phyloP scores from a whole-genome alignment of 2,329 filamentous ascomycete species.

The Aspergillus persii region DNA sequence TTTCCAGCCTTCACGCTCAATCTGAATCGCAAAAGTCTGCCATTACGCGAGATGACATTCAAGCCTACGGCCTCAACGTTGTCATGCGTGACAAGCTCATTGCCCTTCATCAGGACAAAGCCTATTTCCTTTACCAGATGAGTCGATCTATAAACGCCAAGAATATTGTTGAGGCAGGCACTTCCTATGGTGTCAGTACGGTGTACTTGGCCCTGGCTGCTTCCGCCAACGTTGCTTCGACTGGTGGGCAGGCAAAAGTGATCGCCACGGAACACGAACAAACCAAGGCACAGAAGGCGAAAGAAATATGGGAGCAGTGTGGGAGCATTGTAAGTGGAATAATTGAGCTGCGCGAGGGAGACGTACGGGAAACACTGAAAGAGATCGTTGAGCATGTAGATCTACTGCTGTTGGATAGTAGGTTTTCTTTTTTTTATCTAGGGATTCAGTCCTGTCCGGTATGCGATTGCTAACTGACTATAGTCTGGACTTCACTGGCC shows the following conservation, averaged over 20 bases:
- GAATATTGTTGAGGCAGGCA: constrained; percentile 59
- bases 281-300: constrained; percentile 52
- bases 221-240: constrained; percentile 43
- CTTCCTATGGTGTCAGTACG: constrained; percentile 61
- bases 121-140: constrained; percentile 56
- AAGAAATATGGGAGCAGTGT: constrained; percentile 52
- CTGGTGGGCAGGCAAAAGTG: constrained; percentile 43
- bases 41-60: constrained; percentile 2
- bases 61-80: constrained; percentile 32
- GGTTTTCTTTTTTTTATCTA: constrained; percentile 41
- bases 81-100: constrained; percentile 58
- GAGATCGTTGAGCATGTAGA: constrained; percentile 52
- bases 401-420: constrained; percentile 60
- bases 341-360: constrained; percentile 59
- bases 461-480: not conserved
- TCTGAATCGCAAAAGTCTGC: constrained; percentile 34
- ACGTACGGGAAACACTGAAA: constrained; percentile 57
- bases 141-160: constrained; percentile 49
- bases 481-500: constrained; percentile 42
- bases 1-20: constrained; percentile 31
- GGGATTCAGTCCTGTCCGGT: no score
- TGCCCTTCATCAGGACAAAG: constrained; percentile 59
- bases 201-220: constrained; percentile 62
- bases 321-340: constrained; percentile 49
- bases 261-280: constrained; percentile 62